Evolutionary conservation across 306 rosid genomes (phyloP).

Genomic region (Dryas octopetala): DNA sequence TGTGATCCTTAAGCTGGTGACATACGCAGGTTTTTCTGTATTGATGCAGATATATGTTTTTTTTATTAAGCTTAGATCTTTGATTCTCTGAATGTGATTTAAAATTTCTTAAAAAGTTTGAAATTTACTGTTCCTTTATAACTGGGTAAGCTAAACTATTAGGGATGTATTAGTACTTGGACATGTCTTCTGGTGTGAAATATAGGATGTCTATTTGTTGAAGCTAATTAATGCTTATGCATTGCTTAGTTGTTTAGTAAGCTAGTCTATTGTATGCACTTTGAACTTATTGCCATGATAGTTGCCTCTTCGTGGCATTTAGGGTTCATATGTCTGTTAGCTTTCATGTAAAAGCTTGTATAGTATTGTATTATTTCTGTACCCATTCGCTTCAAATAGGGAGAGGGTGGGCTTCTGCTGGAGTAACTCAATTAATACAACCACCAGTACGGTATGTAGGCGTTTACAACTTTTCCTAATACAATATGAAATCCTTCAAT

Average conservation of each 20-base stretch:
- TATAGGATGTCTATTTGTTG: not conserved
- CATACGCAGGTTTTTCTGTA: not conserved
- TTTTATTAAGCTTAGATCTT: not conserved
- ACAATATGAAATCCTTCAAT: constrained; percentile 51
- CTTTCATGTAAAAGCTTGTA: constrained; percentile 42
- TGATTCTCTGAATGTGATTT: not conserved
- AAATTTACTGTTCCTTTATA: not conserved
- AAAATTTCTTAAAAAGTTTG: not conserved
- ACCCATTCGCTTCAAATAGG: constrained; percentile 82
- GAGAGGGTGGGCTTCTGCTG: constrained; percentile 97
- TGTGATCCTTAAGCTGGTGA: not conserved
- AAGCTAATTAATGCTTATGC: constrained; percentile 1
- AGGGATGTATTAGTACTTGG: not conserved
- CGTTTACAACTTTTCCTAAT: constrained; percentile 67
- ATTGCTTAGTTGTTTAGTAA: not conserved
- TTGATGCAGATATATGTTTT: not conserved
- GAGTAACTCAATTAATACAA: constrained; percentile 85
- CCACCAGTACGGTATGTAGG: constrained; percentile 96
- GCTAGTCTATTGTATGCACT: constrained; percentile 21
- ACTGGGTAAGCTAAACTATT: not conserved
- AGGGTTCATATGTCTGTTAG: constrained; percentile 38
- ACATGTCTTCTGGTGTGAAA: not conserved
- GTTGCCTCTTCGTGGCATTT: constrained; percentile 30
- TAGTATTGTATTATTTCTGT: constrained; percentile 63
- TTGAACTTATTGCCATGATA: constrained; percentile 32